A percentile compares a stretch with the other conserved stretches of the same genome.
Conservation (phyloP, 2,329 filamentous ascomycete genomes). For the Colletotrichum sp. region DNA sequence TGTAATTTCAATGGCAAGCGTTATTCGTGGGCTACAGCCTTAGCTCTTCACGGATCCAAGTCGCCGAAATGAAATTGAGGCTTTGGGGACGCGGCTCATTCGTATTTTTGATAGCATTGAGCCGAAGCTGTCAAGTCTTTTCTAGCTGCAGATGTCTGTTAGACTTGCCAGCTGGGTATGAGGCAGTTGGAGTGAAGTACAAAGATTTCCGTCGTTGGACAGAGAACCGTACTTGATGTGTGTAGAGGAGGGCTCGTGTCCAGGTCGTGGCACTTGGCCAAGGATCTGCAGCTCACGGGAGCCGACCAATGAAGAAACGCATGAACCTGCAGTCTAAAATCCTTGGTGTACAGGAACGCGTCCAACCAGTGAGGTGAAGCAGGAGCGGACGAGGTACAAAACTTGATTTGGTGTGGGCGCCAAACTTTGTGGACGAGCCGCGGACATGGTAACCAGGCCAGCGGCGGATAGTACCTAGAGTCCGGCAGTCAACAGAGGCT, state of each 20-base stretch:
- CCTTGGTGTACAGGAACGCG: slow-evolving; percentile 18
- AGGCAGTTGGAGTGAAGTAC: neutral
- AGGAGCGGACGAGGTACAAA: slow-evolving; percentile 1
- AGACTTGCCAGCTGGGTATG: neutral
- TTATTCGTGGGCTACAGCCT: neutral
- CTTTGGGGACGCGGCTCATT: neutral
- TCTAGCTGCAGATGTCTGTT: neutral
- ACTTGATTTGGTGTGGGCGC: slow-evolving; percentile 12
- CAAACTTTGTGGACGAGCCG: neutral
- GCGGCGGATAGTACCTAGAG: neutral
- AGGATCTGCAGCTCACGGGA: neutral
- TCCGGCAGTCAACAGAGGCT: neutral
- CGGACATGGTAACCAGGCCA: neutral
- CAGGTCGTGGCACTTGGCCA: slow-evolving; percentile 12
- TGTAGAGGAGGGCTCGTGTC: slow-evolving; percentile 15
- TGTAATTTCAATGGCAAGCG: neutral
- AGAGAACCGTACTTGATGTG: neutral
- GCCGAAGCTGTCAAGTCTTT: neutral
- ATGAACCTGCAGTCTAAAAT: neutral
- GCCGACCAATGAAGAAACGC: neutral
- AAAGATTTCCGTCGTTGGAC: neutral
- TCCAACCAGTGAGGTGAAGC: slow-evolving; percentile 1
- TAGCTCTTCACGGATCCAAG: neutral
- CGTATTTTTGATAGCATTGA: neutral
- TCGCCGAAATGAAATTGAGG: neutral